phyloP scores from a whole-genome alignment of 345 rosid genomes.

The Alliaria petiolata region DNA sequence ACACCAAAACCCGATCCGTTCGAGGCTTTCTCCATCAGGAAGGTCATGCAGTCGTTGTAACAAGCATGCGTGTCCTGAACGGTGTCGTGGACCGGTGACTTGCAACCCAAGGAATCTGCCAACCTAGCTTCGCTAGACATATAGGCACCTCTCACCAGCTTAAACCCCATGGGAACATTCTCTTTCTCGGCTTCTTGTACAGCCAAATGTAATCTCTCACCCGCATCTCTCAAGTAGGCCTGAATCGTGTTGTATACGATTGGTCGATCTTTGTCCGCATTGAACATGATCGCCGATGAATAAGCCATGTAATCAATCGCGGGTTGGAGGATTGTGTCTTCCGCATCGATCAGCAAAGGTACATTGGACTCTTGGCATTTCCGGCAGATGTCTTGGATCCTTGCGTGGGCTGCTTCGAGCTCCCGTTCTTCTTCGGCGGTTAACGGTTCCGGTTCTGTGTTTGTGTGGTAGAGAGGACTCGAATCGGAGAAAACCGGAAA shows the following conservation, averaged over 20 bases:
- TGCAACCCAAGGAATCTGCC: conserved; percentile 64
- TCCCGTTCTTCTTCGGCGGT: conserved; percentile 56
- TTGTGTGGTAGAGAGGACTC: conserved; percentile 76
- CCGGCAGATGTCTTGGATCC: conserved; percentile 55
- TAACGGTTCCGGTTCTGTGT: conserved; percentile 53
- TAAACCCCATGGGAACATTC: conserved; percentile 69
- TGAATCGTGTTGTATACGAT: conserved; percentile 74
- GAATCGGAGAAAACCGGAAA: conserved; percentile 66
- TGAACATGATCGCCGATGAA: conserved; percentile 48
- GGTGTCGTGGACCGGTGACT: conserved; percentile 70
- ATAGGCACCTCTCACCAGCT: conserved; percentile 89
- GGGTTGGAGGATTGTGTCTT: conserved; percentile 75
- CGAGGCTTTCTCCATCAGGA: conserved; percentile 59
- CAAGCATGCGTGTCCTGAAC: conserved; percentile 71
- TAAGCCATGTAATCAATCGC: conserved; percentile 83
- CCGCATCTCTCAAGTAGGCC: conserved; percentile 76
- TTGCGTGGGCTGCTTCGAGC: conserved; percentile 45
- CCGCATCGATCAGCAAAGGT: conserved; percentile 66
- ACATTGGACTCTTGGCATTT: conserved; percentile 51
- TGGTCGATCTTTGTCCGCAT: conserved; percentile 37
- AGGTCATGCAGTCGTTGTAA: conserved; percentile 70
- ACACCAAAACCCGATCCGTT: conserved; percentile 49
- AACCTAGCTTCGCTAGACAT: conserved; percentile 61
- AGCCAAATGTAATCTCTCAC: conserved; percentile 55
- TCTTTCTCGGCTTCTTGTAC: conserved; percentile 48